Base-by-base conservation (phyloP, 148 eudicot genomes). In the Camellia granthamiana region DNA sequence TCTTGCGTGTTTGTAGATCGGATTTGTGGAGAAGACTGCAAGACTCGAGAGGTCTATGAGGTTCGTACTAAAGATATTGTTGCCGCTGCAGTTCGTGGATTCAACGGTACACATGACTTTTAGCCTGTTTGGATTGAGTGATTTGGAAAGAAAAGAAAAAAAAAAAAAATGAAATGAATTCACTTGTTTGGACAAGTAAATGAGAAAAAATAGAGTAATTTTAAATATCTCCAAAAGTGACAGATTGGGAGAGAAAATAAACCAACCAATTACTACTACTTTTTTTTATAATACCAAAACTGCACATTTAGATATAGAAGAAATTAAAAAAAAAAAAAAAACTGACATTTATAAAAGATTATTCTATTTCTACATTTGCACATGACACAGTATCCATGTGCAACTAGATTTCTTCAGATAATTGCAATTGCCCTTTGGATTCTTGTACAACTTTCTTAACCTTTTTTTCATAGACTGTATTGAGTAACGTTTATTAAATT, bases 41-140 rank as follows among this genome's bases (percentile, higher is more conserved):
- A 74, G 78, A 96, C 97, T 11, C 77, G 73, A 15, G 92, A 93
- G 60, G 95, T 96, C 0, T 96, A 96, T 44, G 87, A 86, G 72
- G 88, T 94, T 79, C 90, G 93, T 16, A 93, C 97, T 1, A 86
- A 86, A 80, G 92, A 92, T 42, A 92, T 96, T 62, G 99, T 96
- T 11, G 84, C 86, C 1, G 98, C 99, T 3, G 97, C 97, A 12
- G 94, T 95, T 81, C 84, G 85, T 23, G 99, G 99, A 42, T 96
- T 96, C 60, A 96, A 96, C 70, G 99, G 99, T 95, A 78, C 4
- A 47, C 51, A 23, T 23, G 30, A 23, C 30, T 23, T 23, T 23
- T 23, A 23, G 30, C 30, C 30, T 23, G 30, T 23, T 23, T 23
- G 30, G 30, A 23, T 23, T 23, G 30, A 23, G 30, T 23, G 30